Base-by-base conservation (phyloP, 2,329 filamentous ascomycete species). In the Colletotrichum costaricense region DNA sequence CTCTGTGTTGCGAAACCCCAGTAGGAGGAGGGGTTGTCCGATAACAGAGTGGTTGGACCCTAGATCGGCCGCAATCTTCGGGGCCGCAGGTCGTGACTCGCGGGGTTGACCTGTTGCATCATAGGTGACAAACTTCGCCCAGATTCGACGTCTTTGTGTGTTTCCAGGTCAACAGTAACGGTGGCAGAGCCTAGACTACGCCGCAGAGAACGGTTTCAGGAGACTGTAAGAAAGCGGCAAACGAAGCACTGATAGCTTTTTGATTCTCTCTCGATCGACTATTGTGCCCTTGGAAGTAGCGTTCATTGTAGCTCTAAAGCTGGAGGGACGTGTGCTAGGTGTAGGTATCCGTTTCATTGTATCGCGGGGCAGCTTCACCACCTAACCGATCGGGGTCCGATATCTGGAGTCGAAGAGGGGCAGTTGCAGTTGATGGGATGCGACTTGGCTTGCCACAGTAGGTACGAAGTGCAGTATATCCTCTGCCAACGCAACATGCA, bases 401-500 rank as follows among this genome's bases (percentile, higher is more conserved):
- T 63, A 66, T 71, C 67, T 71, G 67, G 67, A 66, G 71, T 65
- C 56, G 19, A 57, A 30, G 56, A 70, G 60, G 67, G 67, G 55
- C 54, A 57, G 33, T 70, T 63, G 70, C 35, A 38, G 46, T 66
- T 52, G 56, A 56, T 56, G 58, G 58, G 67, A 60, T 49, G 60
- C 59, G 56, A 72, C 33, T 73, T 55, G 55, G 46, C 63, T 74
- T 63, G 73, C 70, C 70, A 72, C 67, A 63, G 55, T n/a, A 59
- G 11, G 33, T 35, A 33, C 30, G 30, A 3, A 33, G 30, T 33
- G 69, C 67, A 63, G 49, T n/a, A 59, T 55, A 38, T 54, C 46
- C 60, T 38, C 69, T 76, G 75, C 75, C 75, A 76, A 65, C 75
- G 66, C 73, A 76, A 64, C 74, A 71, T 75, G 75, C 75, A 76